Conservation (phyloP, 768 basidiomycete genomes). For the Leccinum uliginosum region DNA sequence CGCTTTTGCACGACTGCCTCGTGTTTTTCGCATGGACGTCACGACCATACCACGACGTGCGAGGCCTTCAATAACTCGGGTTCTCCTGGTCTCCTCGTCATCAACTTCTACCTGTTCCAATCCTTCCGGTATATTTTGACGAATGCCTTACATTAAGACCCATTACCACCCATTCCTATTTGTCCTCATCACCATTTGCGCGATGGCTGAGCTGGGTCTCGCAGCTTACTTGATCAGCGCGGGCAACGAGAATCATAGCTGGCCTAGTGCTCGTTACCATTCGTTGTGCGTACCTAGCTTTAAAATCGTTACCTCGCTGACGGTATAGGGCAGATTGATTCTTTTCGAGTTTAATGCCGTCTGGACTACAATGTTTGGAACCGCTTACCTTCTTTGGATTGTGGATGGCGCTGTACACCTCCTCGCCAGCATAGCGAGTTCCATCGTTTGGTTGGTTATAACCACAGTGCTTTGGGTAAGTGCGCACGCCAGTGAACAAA, state of each 20-base stretch:
- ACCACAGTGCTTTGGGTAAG: slow-evolving; percentile 68
- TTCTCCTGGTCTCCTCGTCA: slow-evolving; percentile 9
- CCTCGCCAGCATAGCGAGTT: slow-evolving; percentile 74
- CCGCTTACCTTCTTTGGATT: slow-evolving; percentile 69
- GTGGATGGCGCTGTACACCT: slow-evolving; percentile 61
- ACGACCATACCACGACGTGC: slow-evolving; percentile 23
- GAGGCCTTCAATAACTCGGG: slow-evolving; percentile 17
- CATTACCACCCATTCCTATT: slow-evolving; percentile 63
- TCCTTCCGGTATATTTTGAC: slow-evolving; percentile 10
- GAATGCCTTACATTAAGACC: slow-evolving; percentile 43
- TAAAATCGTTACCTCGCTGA: slow-evolving; percentile 4
- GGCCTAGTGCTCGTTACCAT: slow-evolving; percentile 61
- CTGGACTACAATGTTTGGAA: slow-evolving; percentile 73
- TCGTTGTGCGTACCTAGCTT: slow-evolving; percentile 44
- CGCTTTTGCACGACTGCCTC: slow-evolving; percentile 20
- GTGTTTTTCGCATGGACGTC: slow-evolving; percentile 31
- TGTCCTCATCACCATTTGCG: slow-evolving; percentile 59
- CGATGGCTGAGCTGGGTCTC: slow-evolving; percentile 70
- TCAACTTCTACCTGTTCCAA: slow-evolving; percentile 10
- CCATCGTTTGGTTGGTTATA: slow-evolving; percentile 65
- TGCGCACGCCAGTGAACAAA: slow-evolving; percentile 1
- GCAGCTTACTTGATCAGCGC: slow-evolving; percentile 69
- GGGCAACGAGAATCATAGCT: slow-evolving; percentile 58
- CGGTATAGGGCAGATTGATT: slow-evolving; percentile 40
- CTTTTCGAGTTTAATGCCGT: slow-evolving; percentile 59